phyloP scores from a whole-genome alignment of 2,329 filamentous ascomycete species.

The Samsoniella hepiali region DNA sequence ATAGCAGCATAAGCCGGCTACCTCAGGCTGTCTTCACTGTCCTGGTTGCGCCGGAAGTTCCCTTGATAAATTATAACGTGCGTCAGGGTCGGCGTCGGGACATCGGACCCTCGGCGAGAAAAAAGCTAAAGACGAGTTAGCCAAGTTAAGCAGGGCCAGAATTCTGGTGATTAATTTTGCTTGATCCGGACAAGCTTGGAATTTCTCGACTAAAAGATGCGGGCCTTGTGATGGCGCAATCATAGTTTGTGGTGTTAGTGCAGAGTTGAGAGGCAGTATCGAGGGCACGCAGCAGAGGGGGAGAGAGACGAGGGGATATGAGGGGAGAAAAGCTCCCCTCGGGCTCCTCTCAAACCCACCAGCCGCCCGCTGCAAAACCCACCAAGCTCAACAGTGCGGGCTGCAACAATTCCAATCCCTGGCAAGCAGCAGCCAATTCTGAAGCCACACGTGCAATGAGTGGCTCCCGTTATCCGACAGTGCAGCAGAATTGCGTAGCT shows the following conservation, averaged over 20 bases:
- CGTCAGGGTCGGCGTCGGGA: background rate
- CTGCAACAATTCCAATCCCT: background rate
- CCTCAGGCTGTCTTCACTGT: background rate
- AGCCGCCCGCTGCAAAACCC: background rate
- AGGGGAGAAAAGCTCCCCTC: background rate
- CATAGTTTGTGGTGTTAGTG: background rate
- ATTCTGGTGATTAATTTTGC: background rate
- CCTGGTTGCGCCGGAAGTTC: background rate
- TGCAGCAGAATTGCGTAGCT: background rate
- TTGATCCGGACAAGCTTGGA: background rate
- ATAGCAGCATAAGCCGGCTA: background rate
- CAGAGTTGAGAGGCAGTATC: background rate
- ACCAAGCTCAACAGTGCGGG: background rate
- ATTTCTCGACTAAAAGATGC: background rate
- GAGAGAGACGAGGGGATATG: too few relatives aligned
- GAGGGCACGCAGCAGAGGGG: background rate
- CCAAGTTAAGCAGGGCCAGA: background rate
- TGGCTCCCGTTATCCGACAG: background rate
- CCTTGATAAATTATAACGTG: background rate
- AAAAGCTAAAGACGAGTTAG: background rate
- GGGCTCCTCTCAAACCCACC: background rate
- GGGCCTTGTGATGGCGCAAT: conserved; percentile 3
- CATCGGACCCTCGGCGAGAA: background rate
- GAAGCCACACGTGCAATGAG: background rate
- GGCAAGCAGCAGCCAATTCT: background rate